Evolutionary conservation across 2,329 filamentous ascomycete genomes (phyloP), one percentile per base, ranked within the genome.

Genomic region (Cryoendolithus antarcticus): DNA sequence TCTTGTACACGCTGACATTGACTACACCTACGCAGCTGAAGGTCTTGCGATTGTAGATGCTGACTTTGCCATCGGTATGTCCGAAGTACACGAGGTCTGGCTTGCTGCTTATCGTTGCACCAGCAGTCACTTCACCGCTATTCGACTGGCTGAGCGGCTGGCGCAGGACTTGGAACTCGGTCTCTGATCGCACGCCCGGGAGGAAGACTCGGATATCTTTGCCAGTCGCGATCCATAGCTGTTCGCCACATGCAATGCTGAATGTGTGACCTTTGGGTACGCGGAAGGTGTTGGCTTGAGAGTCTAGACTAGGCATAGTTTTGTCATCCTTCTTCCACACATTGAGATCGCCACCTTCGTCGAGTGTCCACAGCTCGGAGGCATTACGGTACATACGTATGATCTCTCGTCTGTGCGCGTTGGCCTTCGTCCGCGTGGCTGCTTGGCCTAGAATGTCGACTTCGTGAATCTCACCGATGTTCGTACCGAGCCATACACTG

Each of bases 1-100:
- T 93, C 62, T 95, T 96, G 71, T 93, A 96, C 9, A 88, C 74
- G 59, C 86, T 96, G 50, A 95, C 74, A 52, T 78, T 94, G 44
- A 96, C 67, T 29, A 93, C 70, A 4, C 75, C 77, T n/a, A 93
- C 56, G 51, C 85, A 94, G 1, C 76, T 65, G 56, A 82, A 91
- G 52, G 88, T 78, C 15, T 69, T 72, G 15, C 75, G 75, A 2
- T 85, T 89, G 61, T 93, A 96, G n/a, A 96, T 78, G 43, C 84
- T 91, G 40, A 98, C 77, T 59, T 95, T 95, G 35, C 91, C 91
- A 58, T 98, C 91, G 9, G 75, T 77, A 57, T 98, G 91, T 1
- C 91, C 91, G 49, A 98, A 81, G 59, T 86, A 94, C 1, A 93
- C 79, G 45, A 80, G 78, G 40, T 83, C 82, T 1, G 81, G 78